Conservation (phyloP, 768 basidiomycete genomes). For the Vishniacozyma victoriae region DNA sequence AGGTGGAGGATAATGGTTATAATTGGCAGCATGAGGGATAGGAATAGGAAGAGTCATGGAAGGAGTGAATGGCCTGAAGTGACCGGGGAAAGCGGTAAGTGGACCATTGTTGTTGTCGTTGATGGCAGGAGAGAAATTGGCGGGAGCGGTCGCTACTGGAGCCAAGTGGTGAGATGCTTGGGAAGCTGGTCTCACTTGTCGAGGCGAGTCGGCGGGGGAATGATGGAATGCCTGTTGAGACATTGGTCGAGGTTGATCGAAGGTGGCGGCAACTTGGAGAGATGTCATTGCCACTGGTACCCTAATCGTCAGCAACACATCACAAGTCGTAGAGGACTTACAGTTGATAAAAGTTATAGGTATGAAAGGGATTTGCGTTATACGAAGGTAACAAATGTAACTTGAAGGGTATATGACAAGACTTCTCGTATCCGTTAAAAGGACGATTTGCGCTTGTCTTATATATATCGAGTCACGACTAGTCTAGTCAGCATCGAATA, state of each 20-base stretch:
- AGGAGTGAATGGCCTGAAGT: slow-evolving; percentile 6
- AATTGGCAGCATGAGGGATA: slow-evolving; percentile 9
- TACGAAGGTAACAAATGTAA: too few relatives aligned
- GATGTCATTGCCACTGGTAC: too few relatives aligned
- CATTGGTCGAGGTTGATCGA: slow-evolving; percentile 23
- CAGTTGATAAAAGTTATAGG: too few relatives aligned
- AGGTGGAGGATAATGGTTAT: not conserved
- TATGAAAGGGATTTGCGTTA: too few relatives aligned
- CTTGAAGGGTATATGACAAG: too few relatives aligned
- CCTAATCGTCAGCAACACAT: too few relatives aligned
- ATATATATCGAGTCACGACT: too few relatives aligned
- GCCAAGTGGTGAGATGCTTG: slow-evolving; percentile 31
- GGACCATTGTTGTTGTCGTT: slow-evolving; percentile 8
- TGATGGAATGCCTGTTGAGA: slow-evolving; percentile 29
- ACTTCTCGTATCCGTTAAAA: too few relatives aligned
- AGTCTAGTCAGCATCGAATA: too few relatives aligned
- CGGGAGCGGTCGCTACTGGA: slow-evolving; percentile 1
- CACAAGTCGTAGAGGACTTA: too few relatives aligned
- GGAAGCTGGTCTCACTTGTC: slow-evolving; percentile 22
- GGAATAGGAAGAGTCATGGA: slow-evolving; percentile 10
- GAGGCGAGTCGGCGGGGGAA: slow-evolving; percentile 29
- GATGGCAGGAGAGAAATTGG: slow-evolving; percentile 11
- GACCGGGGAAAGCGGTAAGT: slow-evolving; percentile 13
- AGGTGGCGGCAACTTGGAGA: not conserved
- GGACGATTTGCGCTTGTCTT: too few relatives aligned